Conservation (phyloP, 441 rosid species). For the Viola pubescens region DNA sequence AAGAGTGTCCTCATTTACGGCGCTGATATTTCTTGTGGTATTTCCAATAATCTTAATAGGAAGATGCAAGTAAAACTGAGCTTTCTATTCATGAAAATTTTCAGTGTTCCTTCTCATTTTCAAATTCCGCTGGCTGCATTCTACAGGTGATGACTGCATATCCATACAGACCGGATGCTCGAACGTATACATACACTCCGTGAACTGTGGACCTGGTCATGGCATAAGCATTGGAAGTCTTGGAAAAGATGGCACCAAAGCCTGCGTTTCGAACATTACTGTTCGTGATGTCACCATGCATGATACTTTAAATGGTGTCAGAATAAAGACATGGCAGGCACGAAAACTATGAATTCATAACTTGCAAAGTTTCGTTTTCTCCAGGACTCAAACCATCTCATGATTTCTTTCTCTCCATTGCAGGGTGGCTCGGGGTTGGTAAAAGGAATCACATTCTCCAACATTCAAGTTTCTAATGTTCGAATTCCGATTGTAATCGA, state of each 20-base stretch:
- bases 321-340: constrained; percentile 98
- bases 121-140: constrained; percentile 1
- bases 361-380: background rate
- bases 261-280: constrained; percentile 77
- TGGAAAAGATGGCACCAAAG: constrained; percentile 54
- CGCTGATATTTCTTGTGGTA: constrained; percentile 69
- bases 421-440: constrained; percentile 85
- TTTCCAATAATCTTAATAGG: constrained; percentile 4
- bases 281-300: constrained; percentile 62
- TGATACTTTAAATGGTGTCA: constrained; percentile 58
- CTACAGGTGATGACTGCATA: constrained; percentile 76
- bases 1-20: constrained; percentile 60
- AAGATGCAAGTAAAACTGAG: no score
- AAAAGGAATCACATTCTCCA: constrained; percentile 60
- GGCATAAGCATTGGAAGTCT: constrained; percentile 89
- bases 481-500: constrained; percentile 69
- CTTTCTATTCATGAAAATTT: no score
- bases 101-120: no score
- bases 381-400: constrained; percentile 10
- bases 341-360: background rate
- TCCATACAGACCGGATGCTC: constrained; percentile 83
- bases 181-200: constrained; percentile 51
- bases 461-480: constrained; percentile 69
- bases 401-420: constrained; percentile 8
- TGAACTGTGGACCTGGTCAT: constrained; percentile 87